phyloP scores from a whole-genome alignment of 768 basidiomycete genomes.

The Pleurotus platypus region DNA sequence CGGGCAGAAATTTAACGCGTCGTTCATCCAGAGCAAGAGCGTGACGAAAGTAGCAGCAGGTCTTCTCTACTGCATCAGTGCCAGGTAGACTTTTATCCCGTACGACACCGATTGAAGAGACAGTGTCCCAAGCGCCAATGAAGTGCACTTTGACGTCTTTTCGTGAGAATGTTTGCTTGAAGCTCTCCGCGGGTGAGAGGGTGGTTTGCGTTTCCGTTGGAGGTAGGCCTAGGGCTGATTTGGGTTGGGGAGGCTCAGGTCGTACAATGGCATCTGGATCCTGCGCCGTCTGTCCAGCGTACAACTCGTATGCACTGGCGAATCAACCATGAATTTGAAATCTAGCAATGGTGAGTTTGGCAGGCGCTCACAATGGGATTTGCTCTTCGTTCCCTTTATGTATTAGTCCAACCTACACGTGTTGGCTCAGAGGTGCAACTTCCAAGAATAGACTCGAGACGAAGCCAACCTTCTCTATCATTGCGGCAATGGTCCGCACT shows the following conservation, averaged over 20 bases:
- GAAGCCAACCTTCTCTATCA: constrained; percentile 32
- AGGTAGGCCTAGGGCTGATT: constrained; percentile 10
- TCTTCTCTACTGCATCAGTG: constrained; percentile 20
- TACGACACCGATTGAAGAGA: constrained; percentile 39
- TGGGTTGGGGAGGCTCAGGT: background rate
- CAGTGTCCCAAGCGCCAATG: constrained; percentile 44
- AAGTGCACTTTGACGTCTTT: constrained; percentile 33
- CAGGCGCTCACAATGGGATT: constrained; percentile 30
- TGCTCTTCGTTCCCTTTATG: constrained; percentile 36
- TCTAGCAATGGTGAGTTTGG: background rate
- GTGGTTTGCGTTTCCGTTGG: background rate
- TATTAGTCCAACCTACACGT: constrained; percentile 35
- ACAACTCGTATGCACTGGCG: constrained; percentile 35
- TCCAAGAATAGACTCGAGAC: background rate
- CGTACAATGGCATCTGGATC: background rate
- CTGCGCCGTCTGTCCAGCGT: constrained; percentile 21
- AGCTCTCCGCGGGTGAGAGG: constrained; percentile 10
- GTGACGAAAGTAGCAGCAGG: constrained; percentile 41
- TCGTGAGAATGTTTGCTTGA: constrained; percentile 33
- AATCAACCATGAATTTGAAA: background rate
- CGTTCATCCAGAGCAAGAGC: constrained; percentile 45
- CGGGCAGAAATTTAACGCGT: constrained; percentile 44
- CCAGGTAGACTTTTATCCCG: constrained; percentile 26
- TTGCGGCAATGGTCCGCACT: constrained; percentile 37
- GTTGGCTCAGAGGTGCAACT: background rate